Percentiles rank a stretch among this genome's conserved stretches.
Evolutionary conservation across 805 yeast genomes (phyloP).

Genomic region (Candida lessepsii): DNA sequence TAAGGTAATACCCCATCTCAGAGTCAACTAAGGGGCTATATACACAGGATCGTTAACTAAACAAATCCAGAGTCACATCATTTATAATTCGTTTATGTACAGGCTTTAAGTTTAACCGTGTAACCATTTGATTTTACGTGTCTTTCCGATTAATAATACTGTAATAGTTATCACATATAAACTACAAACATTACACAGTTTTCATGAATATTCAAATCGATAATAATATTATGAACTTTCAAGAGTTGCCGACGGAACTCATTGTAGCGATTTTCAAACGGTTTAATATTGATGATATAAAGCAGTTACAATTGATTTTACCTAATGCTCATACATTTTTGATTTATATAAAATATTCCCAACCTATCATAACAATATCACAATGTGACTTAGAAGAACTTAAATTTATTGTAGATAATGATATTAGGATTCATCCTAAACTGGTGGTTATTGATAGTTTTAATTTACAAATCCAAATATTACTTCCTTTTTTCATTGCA

Average conservation of each 20-base stretch:
- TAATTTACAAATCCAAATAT: background rate
- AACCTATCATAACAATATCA: background rate
- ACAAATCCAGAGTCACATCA: too few species aligned
- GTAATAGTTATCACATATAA: slow-evolving; percentile 1
- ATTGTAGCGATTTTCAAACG: background rate
- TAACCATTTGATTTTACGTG: background rate
- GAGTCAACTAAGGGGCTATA: too few species aligned
- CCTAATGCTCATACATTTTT: slow-evolving; percentile 3
- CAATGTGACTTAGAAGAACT: background rate
- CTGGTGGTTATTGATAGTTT: slow-evolving; percentile 8
- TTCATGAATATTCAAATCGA: too few species aligned
- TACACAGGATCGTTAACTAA: too few species aligned
- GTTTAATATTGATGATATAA: background rate
- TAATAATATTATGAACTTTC: background rate
- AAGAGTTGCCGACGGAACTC: slow-evolving; percentile 3
- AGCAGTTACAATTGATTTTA: background rate
- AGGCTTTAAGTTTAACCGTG: too few species aligned
- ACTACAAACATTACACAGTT: too few species aligned
- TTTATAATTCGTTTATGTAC: too few species aligned
- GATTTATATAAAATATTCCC: slow-evolving; percentile 6
- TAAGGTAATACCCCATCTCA: too few species aligned
- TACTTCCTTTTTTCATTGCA: slow-evolving; percentile 1
- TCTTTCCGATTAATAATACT: background rate
- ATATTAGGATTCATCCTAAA: slow-evolving; percentile 4
- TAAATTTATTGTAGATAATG: background rate